Base-by-base conservation (phyloP, 345 rosid genomes). In the Salix purpurea region DNA sequence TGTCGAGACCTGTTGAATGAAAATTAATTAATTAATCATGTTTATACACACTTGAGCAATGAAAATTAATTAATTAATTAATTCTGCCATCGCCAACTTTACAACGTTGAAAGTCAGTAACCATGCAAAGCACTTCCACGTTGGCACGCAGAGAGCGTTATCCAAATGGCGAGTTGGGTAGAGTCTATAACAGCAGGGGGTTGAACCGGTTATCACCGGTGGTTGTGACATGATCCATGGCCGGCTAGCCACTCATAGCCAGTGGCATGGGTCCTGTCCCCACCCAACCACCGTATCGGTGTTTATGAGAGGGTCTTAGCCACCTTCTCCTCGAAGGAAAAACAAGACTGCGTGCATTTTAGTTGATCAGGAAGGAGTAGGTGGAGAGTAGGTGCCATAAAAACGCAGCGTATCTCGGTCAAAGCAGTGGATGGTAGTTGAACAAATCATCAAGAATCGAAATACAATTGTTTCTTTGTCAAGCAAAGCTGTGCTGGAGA, bases 401-500 rank as follows among this genome's bases (percentile, higher is more conserved):
- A 72, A 54, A 13, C 42, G 30, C 64, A 78, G 39, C 66, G n/a
- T 30, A 23, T n/a, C 37, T 7, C 62, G 64, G 76, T 74, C 79
- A 80, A 77, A 14, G 12, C 19, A 69, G 42, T 9, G 26, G 21
- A 77, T 61, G 78, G 78, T 76, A 9, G 83, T 71, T 81, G 76
- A 86, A 83, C 78, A 69, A 75, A 77, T 67, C 68, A 10, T 44
- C 50, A n/a, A 28, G 26, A 36, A 23, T n/a, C 30, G 12, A 13
- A 65, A 13, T 28, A 4, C 18, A 61, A 52, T 68, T 8, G 77
- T 73, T 83, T 81, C 75, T 77, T 68, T 72, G 80, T 71, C 76
- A 83, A 79, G 86, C 74, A 81, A 85, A 80, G 75, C 70, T 74
- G 69, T 48, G 16, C 11, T 56, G 26, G 9, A 30, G 28, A 73